Evolutionary conservation across 768 basidiomycete genomes (phyloP), one percentile per base, ranked within the genome.

Genomic region (Collybia sp.): DNA sequence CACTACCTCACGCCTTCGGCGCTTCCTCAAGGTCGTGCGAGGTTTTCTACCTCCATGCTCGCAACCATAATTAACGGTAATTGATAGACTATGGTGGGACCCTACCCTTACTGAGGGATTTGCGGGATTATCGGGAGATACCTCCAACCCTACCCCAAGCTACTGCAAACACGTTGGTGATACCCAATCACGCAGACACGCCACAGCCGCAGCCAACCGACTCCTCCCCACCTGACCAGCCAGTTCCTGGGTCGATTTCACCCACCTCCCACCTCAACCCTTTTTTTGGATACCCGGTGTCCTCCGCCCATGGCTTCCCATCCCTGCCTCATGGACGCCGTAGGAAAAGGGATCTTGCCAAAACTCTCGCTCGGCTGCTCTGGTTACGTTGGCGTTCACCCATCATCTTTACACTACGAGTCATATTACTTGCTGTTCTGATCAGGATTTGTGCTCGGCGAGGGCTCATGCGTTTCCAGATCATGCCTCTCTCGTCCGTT

Each of bases 241-340:
- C 52, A 45, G 49, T 50, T 40, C 47, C 53, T 46, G 54, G 53
- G 45, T 52, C 52, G 38, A 52, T 61, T 46, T 71, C 82, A 8
- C 71, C 83, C 15, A 79, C 75, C 25, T 88, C 86, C 19, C 58
- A 67, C 32, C 63, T 77, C 34, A 89, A 88, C 51, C 88, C 88
- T 1, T 88, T 82, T 63, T 90, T 78, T 51, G 87, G 87, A 3
- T 88, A 89, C 56, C 83, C 86, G 5, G 70, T 72, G 35, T 69
- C 53, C 47, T 60, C 55, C 46, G 59, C 58, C 46, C 62, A 45
- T 42, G 65, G 59, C 30, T 65, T 62, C n/a, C 64, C 73, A 42
- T 62, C 67, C 12, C 69, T 85, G 51, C 73, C 71, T 32, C 72
- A 80, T 58, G 83, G 83, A 33, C 84, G 81, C 30, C 75, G 78